Conservation (phyloP, 305 asterid species). For the Fraxinus xanthoxyloides region DNA sequence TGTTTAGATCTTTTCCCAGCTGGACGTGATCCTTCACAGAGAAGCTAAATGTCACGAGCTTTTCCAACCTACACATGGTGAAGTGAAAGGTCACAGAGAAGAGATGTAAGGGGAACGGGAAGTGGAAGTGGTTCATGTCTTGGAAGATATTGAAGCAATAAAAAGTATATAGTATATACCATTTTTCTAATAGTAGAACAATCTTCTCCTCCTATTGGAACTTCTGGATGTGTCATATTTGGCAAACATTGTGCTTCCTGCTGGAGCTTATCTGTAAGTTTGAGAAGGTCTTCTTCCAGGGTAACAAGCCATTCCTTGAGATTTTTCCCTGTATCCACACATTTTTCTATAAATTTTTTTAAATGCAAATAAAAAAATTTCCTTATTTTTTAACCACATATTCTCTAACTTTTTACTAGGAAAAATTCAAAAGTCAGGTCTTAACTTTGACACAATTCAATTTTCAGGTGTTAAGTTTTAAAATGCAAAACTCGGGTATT, state of each 20-base stretch:
- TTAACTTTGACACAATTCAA: too few species aligned
- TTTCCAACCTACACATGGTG: slow-evolving; percentile 54
- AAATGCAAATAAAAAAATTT: too few species aligned
- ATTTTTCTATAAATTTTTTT: too few species aligned
- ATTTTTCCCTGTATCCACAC: slow-evolving; percentile 59
- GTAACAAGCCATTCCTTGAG: slow-evolving; percentile 70
- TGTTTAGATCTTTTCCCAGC: slow-evolving; percentile 82
- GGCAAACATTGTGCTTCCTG: slow-evolving; percentile 86
- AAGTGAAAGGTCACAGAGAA: slow-evolving; percentile 15
- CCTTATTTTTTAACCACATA: too few species aligned
- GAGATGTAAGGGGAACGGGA: neutral
- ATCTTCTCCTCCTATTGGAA: slow-evolving; percentile 78
- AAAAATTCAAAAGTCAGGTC: too few species aligned
- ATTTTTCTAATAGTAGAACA: slow-evolving; percentile 62
- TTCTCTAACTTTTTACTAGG: too few species aligned
- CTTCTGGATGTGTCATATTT: slow-evolving; percentile 94
- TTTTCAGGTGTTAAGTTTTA: too few species aligned
- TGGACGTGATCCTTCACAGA: slow-evolving; percentile 79
- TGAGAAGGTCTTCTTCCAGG: slow-evolving; percentile 75
- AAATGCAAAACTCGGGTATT: too few species aligned
- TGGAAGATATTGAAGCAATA: neutral
- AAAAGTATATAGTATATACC: slow-evolving; percentile 33
- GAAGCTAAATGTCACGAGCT: slow-evolving; percentile 73
- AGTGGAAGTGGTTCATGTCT: neutral
- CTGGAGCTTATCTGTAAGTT: slow-evolving; percentile 74